phyloP scores from a whole-genome alignment of 2,329 filamentous ascomycete species.

The Scopulariopsis brevicaulis region DNA sequence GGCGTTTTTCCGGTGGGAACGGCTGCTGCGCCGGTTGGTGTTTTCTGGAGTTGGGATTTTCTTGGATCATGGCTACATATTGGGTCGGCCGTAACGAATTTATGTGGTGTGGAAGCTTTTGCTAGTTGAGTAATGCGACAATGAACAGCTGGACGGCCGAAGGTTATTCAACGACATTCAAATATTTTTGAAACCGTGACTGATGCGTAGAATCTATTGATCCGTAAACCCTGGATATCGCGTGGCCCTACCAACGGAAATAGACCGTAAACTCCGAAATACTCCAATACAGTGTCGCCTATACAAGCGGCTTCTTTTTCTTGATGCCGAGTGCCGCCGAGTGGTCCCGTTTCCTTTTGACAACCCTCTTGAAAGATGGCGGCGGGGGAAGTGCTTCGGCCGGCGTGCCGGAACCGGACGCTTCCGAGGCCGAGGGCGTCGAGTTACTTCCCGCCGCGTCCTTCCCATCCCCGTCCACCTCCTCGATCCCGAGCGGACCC shows the following conservation, averaged over 20 bases:
- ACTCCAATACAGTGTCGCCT: constrained; percentile 7
- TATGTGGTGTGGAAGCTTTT: neutral
- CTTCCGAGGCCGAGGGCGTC: constrained; percentile 5
- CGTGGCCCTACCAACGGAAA: constrained; percentile 1
- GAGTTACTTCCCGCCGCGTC: neutral
- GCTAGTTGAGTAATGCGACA: neutral
- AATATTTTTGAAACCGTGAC: neutral
- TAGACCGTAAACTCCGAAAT: neutral
- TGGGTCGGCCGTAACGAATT: neutral
- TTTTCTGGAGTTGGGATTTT: neutral
- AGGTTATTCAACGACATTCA: neutral
- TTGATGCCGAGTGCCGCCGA: constrained; percentile 72
- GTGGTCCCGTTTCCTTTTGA: constrained; percentile 83
- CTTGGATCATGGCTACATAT: neutral
- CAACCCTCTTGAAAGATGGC: constrained; percentile 61
- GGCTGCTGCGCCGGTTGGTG: neutral
- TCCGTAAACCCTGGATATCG: neutral
- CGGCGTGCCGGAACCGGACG: constrained; percentile 5
- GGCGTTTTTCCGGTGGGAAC: neutral
- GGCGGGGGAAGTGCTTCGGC: constrained; percentile 18
- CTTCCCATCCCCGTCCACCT: constrained; percentile 17
- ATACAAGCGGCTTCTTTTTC: constrained; percentile 58
- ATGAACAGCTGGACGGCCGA: neutral
- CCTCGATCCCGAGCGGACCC: constrained; percentile 30
- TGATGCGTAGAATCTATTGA: neutral